Evolutionary conservation across 2,329 filamentous ascomycete species (phyloP), one percentile per base, ranked within the genome.

Genomic region (Diaporthe sp.): DNA sequence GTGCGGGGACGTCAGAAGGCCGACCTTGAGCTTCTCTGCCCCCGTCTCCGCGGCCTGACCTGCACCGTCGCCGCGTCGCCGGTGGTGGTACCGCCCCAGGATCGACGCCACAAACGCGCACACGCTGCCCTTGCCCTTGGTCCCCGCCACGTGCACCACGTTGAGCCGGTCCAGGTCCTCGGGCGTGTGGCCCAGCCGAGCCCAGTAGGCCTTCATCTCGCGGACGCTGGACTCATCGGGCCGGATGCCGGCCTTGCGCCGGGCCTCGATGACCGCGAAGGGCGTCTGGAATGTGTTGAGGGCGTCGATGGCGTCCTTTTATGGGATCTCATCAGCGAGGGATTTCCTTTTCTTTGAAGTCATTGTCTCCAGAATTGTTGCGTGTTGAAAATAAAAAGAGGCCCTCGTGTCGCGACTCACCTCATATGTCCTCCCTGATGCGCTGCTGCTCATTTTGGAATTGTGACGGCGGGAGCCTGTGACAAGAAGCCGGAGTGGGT

Each of bases 251-350:
- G 93, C 93, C 81, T 94, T 94, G 71, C 92, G 89, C 69, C 97
- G 92, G 68, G 93, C 92, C 81, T 97, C 92, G 25, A 98, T 90
- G 69, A 95, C 89, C 65, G 93, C 90, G 81, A 93, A 96, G 70
- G 97, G 97, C 55, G 94, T 95, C 83, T 99, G 97, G 68, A 98
- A 91, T 58, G 94, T 93, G 83, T 98, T 98, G 80, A 98, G 90
- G 51, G 94, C 91, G 78, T 92, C 87, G 76, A 98, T 92, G 63
- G 96, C 97, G 82, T 97, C 95, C 95, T 97, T 44, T 22, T 32
- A 4, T 17, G 8, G 4, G 30, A 6, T 8, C 9, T 15, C 72
- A 19, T 71, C 47, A 66, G 58, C 17, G 37, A 35, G 25, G 9
- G 19, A 15, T 0, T 27, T 47, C 30, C 12, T 44, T 1, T 13